phyloP scores from a whole-genome alignment of 495 filamentous ascomycete genomes.

The Jackrogersella minutella region DNA sequence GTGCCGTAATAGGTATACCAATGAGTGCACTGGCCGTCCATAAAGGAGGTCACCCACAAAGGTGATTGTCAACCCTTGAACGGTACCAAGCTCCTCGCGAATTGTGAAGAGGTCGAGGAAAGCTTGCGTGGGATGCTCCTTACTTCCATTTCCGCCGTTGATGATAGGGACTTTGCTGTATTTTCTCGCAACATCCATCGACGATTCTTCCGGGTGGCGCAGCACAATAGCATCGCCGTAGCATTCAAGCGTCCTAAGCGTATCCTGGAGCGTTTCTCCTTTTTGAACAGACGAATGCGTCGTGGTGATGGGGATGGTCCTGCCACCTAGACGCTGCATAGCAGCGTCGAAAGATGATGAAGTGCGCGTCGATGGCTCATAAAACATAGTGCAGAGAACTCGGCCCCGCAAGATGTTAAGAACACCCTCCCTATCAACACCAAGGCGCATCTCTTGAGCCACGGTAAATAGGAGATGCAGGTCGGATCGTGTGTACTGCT shows the following conservation, averaged over 20 bases:
- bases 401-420: slow-evolving; percentile 86
- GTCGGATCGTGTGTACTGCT: slow-evolving; percentile 84
- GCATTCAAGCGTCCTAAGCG: slow-evolving; percentile 88
- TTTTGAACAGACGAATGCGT: slow-evolving; percentile 86
- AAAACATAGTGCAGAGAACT: slow-evolving; percentile 91
- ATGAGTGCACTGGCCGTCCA: slow-evolving; percentile 92
- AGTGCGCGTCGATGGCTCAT: slow-evolving; percentile 94
- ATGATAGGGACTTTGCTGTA: slow-evolving; percentile 90
- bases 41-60: slow-evolving; percentile 93
- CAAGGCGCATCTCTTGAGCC: slow-evolving; percentile 94
- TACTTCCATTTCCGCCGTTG: slow-evolving; percentile 94
- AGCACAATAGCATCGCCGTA: slow-evolving; percentile 95
- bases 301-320: slow-evolving; percentile 78
- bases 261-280: slow-evolving; percentile 93
- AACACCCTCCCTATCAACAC: slow-evolving; percentile 87
- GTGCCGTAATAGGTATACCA: slow-evolving; percentile 90
- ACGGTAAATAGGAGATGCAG: slow-evolving; percentile 94
- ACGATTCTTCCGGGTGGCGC: slow-evolving; percentile 84
- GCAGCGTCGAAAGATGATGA: slow-evolving; percentile 96
- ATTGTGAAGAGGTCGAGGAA: slow-evolving; percentile 99
- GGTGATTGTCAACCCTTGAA: slow-evolving; percentile 92
- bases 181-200: slow-evolving; percentile 80
- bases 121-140: slow-evolving; percentile 96
- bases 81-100: slow-evolving; percentile 93
- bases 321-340: slow-evolving; percentile 95